phyloP scores from a whole-genome alignment of 345 rosid species.

The Balakata baccata region DNA sequence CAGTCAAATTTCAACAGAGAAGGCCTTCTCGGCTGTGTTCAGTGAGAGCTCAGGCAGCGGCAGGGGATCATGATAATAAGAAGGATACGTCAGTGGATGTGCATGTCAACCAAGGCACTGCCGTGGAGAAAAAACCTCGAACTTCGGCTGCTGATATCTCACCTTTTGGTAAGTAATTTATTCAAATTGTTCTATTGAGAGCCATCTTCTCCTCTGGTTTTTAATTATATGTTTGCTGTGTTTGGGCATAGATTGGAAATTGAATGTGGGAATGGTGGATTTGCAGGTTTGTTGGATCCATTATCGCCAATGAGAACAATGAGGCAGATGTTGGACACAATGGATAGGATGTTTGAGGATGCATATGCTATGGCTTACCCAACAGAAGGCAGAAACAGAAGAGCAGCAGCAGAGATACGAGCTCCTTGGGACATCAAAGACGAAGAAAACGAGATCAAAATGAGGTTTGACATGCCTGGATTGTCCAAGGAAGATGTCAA shows the following conservation, averaged over 20 bases:
- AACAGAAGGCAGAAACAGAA: conserved; percentile 23
- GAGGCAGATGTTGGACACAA: conserved; percentile 73
- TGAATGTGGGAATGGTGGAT: not conserved
- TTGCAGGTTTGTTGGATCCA: conserved; percentile 58
- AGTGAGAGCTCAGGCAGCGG: conserved; percentile 36
- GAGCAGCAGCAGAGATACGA: conserved; percentile 37
- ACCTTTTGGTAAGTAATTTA: conserved; percentile 53
- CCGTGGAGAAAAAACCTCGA: conserved; percentile 46
- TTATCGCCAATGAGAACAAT: conserved; percentile 69
- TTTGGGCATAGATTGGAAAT: not conserved
- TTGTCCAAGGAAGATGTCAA: conserved; percentile 69
- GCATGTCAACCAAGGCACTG: conserved; percentile 39
- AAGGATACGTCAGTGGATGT: conserved; percentile 55
- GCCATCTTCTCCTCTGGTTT: too few relatives aligned
- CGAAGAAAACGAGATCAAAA: conserved; percentile 63
- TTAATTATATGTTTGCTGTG: too few relatives aligned
- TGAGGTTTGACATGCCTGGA: conserved; percentile 91
- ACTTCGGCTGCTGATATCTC: conserved; percentile 48
- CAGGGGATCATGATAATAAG: conserved; percentile 22
- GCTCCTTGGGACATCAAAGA: conserved; percentile 86
- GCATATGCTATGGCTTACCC: conserved; percentile 41
- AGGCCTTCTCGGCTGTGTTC: conserved; percentile 11
- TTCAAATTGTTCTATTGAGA: not conserved
- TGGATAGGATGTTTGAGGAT: conserved; percentile 71
- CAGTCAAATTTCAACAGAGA: not conserved